Conservation (phyloP, 495 filamentous ascomycete genomes). For the Annulohypoxylon nitens region DNA sequence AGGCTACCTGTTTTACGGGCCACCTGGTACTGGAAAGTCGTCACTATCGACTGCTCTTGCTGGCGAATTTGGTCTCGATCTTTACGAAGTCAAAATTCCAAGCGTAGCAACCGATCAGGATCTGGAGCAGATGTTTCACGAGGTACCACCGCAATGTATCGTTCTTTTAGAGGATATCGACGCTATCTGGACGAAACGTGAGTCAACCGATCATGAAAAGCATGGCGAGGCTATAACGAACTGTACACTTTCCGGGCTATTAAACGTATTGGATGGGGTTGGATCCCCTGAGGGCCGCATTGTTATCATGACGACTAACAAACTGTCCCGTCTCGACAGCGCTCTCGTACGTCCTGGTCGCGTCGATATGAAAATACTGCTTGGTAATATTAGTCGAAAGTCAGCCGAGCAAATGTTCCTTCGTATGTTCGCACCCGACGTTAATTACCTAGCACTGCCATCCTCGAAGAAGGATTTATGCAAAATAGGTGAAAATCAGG, state of each 20-base stretch:
- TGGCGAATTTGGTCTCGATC: slow-evolving; percentile 71
- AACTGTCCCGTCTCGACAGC: slow-evolving; percentile 73
- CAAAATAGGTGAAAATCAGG: slow-evolving; percentile 14
- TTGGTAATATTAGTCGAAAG: slow-evolving; percentile 62
- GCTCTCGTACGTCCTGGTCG: slow-evolving; percentile 77
- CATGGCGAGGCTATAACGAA: slow-evolving; percentile 41
- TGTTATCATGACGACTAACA: slow-evolving; percentile 82
- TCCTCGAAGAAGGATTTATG: slow-evolving; percentile 27
- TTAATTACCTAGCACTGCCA: slow-evolving; percentile 3
- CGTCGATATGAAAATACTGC: slow-evolving; percentile 74
- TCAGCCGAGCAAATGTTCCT: slow-evolving; percentile 64
- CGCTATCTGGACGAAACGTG: slow-evolving; percentile 65
- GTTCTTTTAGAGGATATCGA: slow-evolving; percentile 79
- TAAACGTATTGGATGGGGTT: slow-evolving; percentile 81
- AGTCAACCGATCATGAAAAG: slow-evolving; percentile 47
- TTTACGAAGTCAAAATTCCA: slow-evolving; percentile 73
- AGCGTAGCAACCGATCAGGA: slow-evolving; percentile 59
- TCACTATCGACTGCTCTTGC: slow-evolving; percentile 73
- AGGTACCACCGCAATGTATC: slow-evolving; percentile 71
- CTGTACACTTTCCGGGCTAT: slow-evolving; percentile 72
- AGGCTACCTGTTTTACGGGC: slow-evolving; percentile 73
- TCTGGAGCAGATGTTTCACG: slow-evolving; percentile 68
- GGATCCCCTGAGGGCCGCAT: slow-evolving; percentile 78
- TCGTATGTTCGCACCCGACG: slow-evolving; percentile 59
- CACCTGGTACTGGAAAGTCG: slow-evolving; percentile 77